Percentiles rank a stretch among this genome's conserved stretches.
phyloP scores from a whole-genome alignment of 192 early-diverging fungal genomes.

The Gaertneriomyces sp. region DNA sequence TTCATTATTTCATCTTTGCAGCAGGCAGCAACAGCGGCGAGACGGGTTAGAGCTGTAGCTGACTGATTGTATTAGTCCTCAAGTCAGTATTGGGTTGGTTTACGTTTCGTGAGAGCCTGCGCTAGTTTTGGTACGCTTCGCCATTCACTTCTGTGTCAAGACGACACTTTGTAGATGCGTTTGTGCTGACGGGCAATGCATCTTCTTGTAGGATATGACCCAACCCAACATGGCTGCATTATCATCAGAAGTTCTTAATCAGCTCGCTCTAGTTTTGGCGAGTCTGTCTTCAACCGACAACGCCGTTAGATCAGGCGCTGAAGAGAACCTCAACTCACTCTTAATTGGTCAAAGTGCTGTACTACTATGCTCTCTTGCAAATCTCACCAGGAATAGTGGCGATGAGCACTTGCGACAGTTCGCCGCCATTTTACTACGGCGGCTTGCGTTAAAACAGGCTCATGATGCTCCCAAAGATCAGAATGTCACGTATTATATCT shows the following conservation, averaged over 20 bases:
- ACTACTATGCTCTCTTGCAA: constrained; percentile 8
- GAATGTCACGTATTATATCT: constrained; percentile 66
- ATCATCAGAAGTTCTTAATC: constrained; percentile 18
- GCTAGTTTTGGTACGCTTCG: too few relatives aligned
- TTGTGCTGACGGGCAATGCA: too few relatives aligned
- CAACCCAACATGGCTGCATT: background rate
- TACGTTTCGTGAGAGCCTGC: too few relatives aligned
- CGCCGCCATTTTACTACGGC: constrained; percentile 65
- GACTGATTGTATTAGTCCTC: too few relatives aligned
- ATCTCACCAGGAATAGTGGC: constrained; percentile 5
- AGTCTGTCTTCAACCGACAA: constrained; percentile 57
- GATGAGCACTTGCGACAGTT: constrained; percentile 58
- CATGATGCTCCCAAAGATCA: constrained; percentile 42
- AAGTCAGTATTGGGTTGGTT: too few relatives aligned
- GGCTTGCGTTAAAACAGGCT: constrained; percentile 50
- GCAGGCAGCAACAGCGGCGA: too few relatives aligned
- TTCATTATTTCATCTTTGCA: too few relatives aligned
- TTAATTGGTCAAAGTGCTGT: constrained; percentile 5
- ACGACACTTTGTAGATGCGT: too few relatives aligned
- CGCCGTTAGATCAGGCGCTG: constrained; percentile 57
- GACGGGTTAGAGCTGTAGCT: too few relatives aligned
- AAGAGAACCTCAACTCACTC: constrained; percentile 51
- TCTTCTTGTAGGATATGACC: too few relatives aligned
- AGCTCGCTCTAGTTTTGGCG: constrained; percentile 38
- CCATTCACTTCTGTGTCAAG: too few relatives aligned